Evolutionary conservation across 768 basidiomycete species (phyloP).

Genomic region (Ramaria sp.): DNA sequence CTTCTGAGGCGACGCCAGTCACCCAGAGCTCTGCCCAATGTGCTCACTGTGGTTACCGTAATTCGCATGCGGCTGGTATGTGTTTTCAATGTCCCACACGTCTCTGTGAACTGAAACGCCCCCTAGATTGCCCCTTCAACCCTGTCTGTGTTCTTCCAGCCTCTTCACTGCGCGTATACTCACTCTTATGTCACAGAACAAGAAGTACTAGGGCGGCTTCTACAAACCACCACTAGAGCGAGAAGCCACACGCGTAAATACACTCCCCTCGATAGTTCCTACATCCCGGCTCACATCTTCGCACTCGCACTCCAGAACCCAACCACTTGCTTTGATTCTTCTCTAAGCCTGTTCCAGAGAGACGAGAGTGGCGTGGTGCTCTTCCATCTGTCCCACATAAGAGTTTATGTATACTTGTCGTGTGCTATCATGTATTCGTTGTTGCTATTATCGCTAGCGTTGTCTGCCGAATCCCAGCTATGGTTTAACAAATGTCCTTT

Average conservation of each 20-base stretch:
- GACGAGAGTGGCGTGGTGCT: too few relatives aligned
- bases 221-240: background rate
- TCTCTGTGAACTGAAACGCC: background rate
- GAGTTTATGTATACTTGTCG: background rate
- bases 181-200: background rate
- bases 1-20: conserved; percentile 11
- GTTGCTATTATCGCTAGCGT: background rate
- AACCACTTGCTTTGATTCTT: too few relatives aligned
- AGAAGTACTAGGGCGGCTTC: background rate
- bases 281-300: too few relatives aligned
- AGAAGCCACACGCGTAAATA: too few relatives aligned
- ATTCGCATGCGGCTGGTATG: conserved; percentile 27
- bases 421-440: background rate
- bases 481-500: too few relatives aligned
- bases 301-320: too few relatives aligned
- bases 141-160: background rate
- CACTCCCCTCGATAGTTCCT: too few relatives aligned
- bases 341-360: too few relatives aligned
- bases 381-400: too few relatives aligned
- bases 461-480: too few relatives aligned
- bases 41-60: conserved; percentile 69
- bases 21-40: conserved; percentile 62
- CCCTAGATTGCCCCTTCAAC: conserved; percentile 1
- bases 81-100: background rate
- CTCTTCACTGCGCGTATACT: background rate